phyloP scores from a whole-genome alignment of 495 filamentous ascomycete genomes.

The Cairneyella variabilis region DNA sequence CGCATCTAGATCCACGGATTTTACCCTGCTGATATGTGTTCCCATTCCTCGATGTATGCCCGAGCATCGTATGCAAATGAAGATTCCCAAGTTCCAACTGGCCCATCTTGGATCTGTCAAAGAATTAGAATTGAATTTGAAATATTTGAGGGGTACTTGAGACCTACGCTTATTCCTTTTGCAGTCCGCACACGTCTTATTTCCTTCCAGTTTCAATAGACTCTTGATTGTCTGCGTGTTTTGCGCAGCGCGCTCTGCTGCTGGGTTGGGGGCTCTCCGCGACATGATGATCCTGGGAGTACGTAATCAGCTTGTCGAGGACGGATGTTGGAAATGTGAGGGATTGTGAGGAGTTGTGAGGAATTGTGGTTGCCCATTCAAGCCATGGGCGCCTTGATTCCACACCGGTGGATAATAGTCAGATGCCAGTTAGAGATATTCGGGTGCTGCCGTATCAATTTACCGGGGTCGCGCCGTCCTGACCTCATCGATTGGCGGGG shows the following conservation, averaged over 20 bases:
- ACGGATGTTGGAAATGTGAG: no score
- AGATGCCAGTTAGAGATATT: background rate
- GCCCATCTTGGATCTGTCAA: constrained; percentile 90
- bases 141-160: background rate
- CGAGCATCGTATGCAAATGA: constrained; percentile 96
- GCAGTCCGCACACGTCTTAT: constrained; percentile 97
- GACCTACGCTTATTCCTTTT: constrained; percentile 93
- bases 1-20: constrained; percentile 93
- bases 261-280: constrained; percentile 72
- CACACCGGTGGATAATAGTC: constrained; percentile 3
- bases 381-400: constrained; percentile 10
- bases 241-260: constrained; percentile 78
- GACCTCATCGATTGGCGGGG: constrained; percentile 11
- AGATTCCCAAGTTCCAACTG: constrained; percentile 94
- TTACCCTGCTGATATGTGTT: constrained; percentile 96
- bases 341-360: no score
- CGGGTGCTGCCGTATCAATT: background rate
- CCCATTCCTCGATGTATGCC: constrained; percentile 98
- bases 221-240: constrained; percentile 89
- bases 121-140: background rate
- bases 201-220: constrained; percentile 85
- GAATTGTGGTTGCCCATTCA: background rate
- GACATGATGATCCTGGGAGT: constrained; percentile 60
- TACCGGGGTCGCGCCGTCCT: background rate
- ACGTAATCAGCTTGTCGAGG: constrained; percentile 15